Conservation (phyloP, 75 land plant genomes). For the Picea sitchensis region DNA sequence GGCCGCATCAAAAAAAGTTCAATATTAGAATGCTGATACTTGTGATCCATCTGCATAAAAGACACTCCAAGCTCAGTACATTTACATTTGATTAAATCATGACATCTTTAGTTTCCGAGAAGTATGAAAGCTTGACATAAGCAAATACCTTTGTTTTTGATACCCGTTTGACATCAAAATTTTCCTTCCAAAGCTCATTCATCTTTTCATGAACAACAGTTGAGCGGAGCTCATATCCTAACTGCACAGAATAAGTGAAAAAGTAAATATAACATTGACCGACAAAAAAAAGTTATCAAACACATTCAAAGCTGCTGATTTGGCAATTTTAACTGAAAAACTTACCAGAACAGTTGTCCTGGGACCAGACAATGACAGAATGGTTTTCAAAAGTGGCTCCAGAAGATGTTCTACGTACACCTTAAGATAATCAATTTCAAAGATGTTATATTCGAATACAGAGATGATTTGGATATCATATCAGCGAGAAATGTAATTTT, state of each 20-base stretch:
- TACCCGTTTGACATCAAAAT: constrained; percentile 74
- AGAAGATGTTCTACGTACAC: constrained; percentile 88
- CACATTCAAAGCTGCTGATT: background rate
- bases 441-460: background rate
- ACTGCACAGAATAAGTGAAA: constrained; percentile 23
- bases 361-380: constrained; percentile 83
- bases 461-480: background rate
- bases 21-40: constrained; percentile 78
- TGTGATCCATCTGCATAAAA: constrained; percentile 75
- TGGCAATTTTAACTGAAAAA: background rate
- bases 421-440: constrained; percentile 26
- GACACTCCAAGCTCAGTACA: background rate
- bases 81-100: background rate
- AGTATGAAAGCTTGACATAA: background rate
- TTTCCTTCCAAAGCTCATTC: constrained; percentile 63
- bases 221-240: constrained; percentile 93
- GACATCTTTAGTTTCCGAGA: background rate
- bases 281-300: background rate
- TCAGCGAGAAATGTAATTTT: background rate
- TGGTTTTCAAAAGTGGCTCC: constrained; percentile 76
- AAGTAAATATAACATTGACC: background rate
- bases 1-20: constrained; percentile 64
- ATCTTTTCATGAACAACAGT: constrained; percentile 75
- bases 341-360: constrained; percentile 77
- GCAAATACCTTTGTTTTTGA: constrained; percentile 69